Conservation (phyloP, 2,329 filamentous ascomycete genomes). For the Penicillium brasilianum region DNA sequence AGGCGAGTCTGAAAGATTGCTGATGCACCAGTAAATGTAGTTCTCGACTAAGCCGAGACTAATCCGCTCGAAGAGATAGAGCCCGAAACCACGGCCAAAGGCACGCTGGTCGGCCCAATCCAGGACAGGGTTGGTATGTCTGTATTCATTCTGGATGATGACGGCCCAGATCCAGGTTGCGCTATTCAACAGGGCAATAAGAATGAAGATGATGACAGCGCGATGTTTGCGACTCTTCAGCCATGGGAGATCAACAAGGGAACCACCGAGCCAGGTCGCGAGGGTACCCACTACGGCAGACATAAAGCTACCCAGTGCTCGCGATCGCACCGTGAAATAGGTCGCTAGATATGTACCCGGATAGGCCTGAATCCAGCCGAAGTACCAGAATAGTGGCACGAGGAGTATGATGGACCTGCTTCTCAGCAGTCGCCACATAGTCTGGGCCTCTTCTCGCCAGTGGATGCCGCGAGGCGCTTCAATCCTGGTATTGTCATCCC, state of each 20-base stretch:
- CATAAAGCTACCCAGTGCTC: neutral
- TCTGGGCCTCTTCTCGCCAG: neutral
- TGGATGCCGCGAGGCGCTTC: neutral
- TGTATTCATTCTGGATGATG: neutral
- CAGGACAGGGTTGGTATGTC: neutral
- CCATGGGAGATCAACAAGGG: neutral
- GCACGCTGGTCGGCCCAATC: slow-evolving; percentile 25
- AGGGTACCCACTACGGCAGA: neutral
- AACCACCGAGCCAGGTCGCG: neutral
- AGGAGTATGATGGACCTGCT: neutral
- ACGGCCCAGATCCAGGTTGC: neutral
- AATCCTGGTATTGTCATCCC: neutral
- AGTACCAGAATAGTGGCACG: neutral
- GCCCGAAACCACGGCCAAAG: slow-evolving; percentile 52
- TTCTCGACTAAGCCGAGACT: slow-evolving; percentile 51
- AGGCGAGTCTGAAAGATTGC: slow-evolving; percentile 52
- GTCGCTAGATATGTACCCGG: neutral
- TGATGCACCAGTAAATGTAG: slow-evolving; percentile 56
- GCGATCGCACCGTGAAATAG: neutral
- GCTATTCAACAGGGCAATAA: neutral
- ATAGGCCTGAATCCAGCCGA: neutral
- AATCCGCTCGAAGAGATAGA: slow-evolving; percentile 50
- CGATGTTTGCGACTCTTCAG: neutral
- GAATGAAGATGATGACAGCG: neutral
- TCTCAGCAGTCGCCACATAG: neutral